phyloP scores from a whole-genome alignment of 2,329 filamentous ascomycete genomes.

The Chaetomiaceae sp. region DNA sequence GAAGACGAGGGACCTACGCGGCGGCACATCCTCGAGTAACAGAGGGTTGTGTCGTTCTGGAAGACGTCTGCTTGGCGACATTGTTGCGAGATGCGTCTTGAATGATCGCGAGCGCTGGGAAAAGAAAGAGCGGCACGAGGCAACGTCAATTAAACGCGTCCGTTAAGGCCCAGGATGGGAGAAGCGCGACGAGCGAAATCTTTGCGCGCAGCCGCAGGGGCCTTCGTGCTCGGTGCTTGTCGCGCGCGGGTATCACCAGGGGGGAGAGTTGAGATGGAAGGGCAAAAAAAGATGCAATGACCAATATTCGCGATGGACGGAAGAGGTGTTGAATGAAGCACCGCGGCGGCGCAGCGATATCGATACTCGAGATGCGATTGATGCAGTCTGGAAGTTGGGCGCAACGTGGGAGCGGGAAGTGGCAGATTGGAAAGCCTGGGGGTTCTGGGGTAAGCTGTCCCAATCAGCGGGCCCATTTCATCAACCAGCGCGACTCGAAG shows the following conservation, averaged over 20 bases:
- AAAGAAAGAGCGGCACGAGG: neutral
- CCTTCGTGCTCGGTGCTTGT: slow-evolving; percentile 7
- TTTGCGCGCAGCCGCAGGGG: slow-evolving; percentile 21
- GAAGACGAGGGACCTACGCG: slow-evolving; percentile 44
- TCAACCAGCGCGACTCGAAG: slow-evolving; percentile 18
- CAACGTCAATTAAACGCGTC: neutral
- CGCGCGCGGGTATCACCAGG: slow-evolving; percentile 2
- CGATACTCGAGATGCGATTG: slow-evolving; percentile 20
- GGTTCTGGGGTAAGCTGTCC: slow-evolving; percentile 5
- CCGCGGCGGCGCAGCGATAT: neutral
- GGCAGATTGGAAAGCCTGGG: slow-evolving; percentile 23
- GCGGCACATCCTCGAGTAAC: slow-evolving; percentile 59
- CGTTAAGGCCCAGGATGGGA: neutral
- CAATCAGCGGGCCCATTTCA: slow-evolving; percentile 16
- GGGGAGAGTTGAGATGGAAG: neutral
- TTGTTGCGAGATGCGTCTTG: slow-evolving; percentile 6
- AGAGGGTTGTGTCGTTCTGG: slow-evolving; percentile 62
- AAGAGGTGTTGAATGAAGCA: neutral
- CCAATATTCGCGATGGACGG: neutral
- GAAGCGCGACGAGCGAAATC: slow-evolving; percentile 22
- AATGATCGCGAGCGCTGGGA: neutral
- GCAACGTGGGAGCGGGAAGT: slow-evolving; percentile 19
- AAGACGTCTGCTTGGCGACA: slow-evolving; percentile 39
- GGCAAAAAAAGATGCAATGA: neutral
- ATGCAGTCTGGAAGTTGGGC: slow-evolving; percentile 15